phyloP scores from a whole-genome alignment of 495 filamentous ascomycete species.

The Aspergillus baeticus region DNA sequence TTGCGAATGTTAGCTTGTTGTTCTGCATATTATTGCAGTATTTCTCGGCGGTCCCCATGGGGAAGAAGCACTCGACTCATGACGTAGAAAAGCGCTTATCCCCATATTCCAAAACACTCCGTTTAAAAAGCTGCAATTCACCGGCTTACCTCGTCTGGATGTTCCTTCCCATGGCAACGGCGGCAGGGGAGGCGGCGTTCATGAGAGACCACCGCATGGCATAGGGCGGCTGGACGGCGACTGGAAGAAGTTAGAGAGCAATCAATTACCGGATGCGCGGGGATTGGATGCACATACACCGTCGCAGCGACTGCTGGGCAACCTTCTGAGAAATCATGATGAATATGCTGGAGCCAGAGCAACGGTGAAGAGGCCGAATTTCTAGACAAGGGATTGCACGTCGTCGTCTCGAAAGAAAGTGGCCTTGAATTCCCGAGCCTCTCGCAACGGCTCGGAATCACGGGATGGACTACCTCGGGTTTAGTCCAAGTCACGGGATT shows the following conservation, averaged over 20 bases:
- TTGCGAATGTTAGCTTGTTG: constrained; percentile 11
- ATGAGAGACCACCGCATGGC: constrained; percentile 48
- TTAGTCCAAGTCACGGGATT: constrained; percentile 35
- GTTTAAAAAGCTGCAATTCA: not conserved
- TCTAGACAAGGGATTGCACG: constrained; percentile 10
- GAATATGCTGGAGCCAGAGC: constrained; percentile 20
- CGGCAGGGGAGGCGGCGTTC: constrained; percentile 49
- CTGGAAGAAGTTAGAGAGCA: constrained; percentile 24
- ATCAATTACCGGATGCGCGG: constrained; percentile 18
- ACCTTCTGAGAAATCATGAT: constrained; percentile 68
- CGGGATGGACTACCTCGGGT: constrained; percentile 50
- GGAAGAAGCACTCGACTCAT: constrained; percentile 14
- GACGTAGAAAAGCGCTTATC: constrained; percentile 26
- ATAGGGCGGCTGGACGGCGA: constrained; percentile 52
- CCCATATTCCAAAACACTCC: not conserved
- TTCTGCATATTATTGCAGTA: not conserved
- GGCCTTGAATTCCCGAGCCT: constrained; percentile 23
- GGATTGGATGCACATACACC: constrained; percentile 51
- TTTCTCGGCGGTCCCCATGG: not conserved
- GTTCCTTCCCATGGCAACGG: constrained; percentile 46
- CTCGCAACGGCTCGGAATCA: constrained; percentile 31
- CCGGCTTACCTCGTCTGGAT: constrained; percentile 55
- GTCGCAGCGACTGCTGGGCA: constrained; percentile 64
- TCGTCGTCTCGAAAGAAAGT: constrained; percentile 26
- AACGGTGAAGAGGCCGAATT: constrained; percentile 9